Percentiles rank a stretch among this genome's conserved stretches.
These are phyloP conservation scores for Aspergillus sclerotialis DNA, from an alignment of 2,329 filamentous ascomycete genomes.

Conservation along the genomic window DNA sequence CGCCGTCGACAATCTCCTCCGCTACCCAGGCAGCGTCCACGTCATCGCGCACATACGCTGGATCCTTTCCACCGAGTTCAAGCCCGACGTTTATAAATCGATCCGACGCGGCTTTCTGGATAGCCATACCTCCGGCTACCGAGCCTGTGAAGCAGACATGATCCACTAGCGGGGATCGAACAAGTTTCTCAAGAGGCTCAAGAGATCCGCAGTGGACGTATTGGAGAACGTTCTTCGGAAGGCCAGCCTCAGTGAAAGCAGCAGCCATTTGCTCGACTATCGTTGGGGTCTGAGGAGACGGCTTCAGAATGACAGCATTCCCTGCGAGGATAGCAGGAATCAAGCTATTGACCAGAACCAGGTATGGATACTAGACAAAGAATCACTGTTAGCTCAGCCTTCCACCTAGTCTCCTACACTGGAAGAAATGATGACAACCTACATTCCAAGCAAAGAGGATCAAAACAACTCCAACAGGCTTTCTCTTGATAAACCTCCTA, in stretches of 20 bases:
- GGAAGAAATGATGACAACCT: constrained; percentile 33
- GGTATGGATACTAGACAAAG: constrained; percentile 78
- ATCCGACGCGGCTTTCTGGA: constrained; percentile 77
- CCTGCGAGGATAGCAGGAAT: constrained; percentile 86
- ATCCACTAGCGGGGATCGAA: constrained; percentile 68
- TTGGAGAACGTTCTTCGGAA: constrained; percentile 78
- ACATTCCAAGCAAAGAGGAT: constrained; percentile 96
- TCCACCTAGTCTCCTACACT: not conserved
- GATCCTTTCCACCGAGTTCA: constrained; percentile 91
- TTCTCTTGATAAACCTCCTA: constrained; percentile 81
- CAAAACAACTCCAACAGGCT: constrained; percentile 78
- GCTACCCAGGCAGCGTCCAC: constrained; percentile 88
- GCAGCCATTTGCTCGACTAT: constrained; percentile 76
- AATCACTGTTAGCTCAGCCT: constrained; percentile 3
- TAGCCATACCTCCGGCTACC: constrained; percentile 75
- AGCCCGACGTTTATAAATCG: constrained; percentile 80
- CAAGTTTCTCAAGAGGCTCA: constrained; percentile 66
- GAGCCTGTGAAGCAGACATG: constrained; percentile 92
- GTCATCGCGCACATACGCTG: constrained; percentile 79
- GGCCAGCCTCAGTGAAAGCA: constrained; percentile 71
- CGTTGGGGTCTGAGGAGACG: constrained; percentile 89
- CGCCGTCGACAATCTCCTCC: constrained; percentile 88
- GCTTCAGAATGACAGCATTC: constrained; percentile 89
- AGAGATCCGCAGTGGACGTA: constrained; percentile 86
- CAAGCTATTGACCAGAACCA: constrained; percentile 87